Evolutionary conservation across 2,329 filamentous ascomycete genomes (phyloP), one percentile per base, ranked within the genome.

Genomic region (Fusarium sp.): DNA sequence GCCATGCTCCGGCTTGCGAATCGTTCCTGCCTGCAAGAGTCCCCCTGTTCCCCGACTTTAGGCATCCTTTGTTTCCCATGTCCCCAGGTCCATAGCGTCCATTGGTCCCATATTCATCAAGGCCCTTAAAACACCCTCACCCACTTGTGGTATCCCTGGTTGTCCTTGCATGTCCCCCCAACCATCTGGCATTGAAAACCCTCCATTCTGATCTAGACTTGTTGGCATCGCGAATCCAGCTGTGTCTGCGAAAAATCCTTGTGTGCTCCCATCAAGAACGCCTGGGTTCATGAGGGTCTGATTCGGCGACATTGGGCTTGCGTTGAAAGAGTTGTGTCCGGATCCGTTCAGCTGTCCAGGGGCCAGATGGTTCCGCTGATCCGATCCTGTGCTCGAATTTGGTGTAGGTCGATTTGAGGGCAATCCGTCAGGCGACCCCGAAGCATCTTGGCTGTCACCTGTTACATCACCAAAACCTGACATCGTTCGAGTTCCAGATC

Each of bases 31-130:
- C 41, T 4, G 9, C 46, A 6, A 20, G 17, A 44, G 18, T 40
- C 37, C 54, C 54, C 45, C 53, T 64, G 64, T 64, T 66, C n/a
- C 18, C 70, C 57, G 18, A 30, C 54, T 69, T 69, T 66, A 72
- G 76, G 78, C 74, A 42, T 79, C 77, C 10, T 73, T 76, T 27
- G 77, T 70, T 62, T 86, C 85, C 86, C 86, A 87, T 35, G 82
- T 79, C 18, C 80, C 81, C 63, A 87, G 79, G 70, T 88, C 88
- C 86, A 91, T 89, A 14, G 85, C 85, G 70, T 90, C 88, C 84
- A 91, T 88, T 0, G 87, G 83, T 11, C 85, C 86, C 81, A 90
- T 85, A 59, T 85, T 86, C 85, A 89, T 88, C 60, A 90, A 79
- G 12, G 87, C 85, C 62, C 86, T 82, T 49, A 90, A 78, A 45